phyloP scores from a whole-genome alignment of 371 early-diverging fungal species.

The Mortierella polycephala region DNA sequence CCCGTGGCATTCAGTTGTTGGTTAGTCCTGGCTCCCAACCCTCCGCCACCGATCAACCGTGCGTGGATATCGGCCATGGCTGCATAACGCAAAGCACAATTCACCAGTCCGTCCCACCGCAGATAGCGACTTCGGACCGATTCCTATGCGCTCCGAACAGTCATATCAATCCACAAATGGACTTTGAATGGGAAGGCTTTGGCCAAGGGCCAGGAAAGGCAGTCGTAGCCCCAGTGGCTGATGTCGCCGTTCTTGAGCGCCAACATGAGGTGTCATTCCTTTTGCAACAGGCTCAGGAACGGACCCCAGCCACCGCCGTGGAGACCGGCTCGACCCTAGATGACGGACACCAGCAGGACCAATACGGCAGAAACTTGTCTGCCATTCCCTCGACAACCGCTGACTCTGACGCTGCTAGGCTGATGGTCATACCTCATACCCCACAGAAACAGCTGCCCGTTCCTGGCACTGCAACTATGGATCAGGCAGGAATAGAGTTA shows the following conservation, averaged over 20 bases:
- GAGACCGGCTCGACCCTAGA: not conserved
- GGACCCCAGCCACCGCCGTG: not conserved
- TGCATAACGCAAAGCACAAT: constrained; percentile 17
- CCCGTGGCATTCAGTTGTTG: constrained; percentile 25
- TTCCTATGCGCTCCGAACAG: constrained; percentile 10
- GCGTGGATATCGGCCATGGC: constrained; percentile 25
- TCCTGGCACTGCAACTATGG: constrained; percentile 2
- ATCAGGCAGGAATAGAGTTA: constrained; percentile 17
- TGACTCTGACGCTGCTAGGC: constrained; percentile 7
- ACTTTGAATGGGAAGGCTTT: constrained; percentile 33
- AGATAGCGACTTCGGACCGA: not conserved
- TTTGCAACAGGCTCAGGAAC: constrained; percentile 13
- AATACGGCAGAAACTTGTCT: constrained; percentile 16
- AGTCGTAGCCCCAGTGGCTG: not conserved
- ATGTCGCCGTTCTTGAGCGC: constrained; percentile 5
- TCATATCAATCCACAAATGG: constrained; percentile 30
- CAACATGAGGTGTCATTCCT: constrained; percentile 10
- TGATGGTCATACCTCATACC: constrained; percentile 22
- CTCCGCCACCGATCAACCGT: constrained; percentile 32
- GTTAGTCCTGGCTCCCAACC: constrained; percentile 44
- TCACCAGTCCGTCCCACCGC: too few species aligned
- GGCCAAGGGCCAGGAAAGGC: constrained; percentile 44
- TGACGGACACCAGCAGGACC: constrained; percentile 17
- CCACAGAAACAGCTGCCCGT: constrained; percentile 8
- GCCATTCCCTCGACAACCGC: constrained; percentile 26